Evolutionary conservation across 345 rosid genomes (phyloP).

Genomic region (Erucastrum elatum): DNA sequence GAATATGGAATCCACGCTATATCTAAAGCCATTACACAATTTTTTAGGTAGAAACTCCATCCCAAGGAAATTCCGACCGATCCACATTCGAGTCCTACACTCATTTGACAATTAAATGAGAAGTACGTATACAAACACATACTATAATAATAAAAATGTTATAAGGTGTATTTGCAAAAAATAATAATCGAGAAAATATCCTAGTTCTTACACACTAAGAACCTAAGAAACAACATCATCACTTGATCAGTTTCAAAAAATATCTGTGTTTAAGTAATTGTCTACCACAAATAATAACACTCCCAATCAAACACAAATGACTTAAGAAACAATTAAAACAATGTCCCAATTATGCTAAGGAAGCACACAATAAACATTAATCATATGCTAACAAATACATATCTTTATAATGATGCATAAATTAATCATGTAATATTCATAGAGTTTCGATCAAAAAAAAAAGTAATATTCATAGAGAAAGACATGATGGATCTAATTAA

Average conservation of each 20-base stretch:
- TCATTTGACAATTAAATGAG: conserved; percentile 28
- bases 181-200: not conserved
- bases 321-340: conserved; percentile 2
- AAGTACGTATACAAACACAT: not conserved
- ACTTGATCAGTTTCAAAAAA: not conserved
- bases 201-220: not conserved
- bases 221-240: conserved; percentile 4
- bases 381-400: not conserved
- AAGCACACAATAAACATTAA: not conserved
- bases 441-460: not conserved
- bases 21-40: not conserved
- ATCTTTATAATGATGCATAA: conserved; percentile 5
- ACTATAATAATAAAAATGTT: not conserved
- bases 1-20: conserved; percentile 10
- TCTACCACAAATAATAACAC: not conserved
- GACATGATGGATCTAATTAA: not conserved
- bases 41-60: conserved; percentile 31
- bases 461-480: conserved; percentile 4
- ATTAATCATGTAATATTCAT: conserved; percentile 7
- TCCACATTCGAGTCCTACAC: conserved; percentile 35
- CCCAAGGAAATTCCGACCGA: conserved; percentile 40
- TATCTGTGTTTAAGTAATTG: not conserved
- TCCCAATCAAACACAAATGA: not conserved
- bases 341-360: not conserved
- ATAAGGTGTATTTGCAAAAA: not conserved